Evolutionary conservation across 2,329 filamentous ascomycete species (phyloP).

Genomic region (Xylaria digitata): DNA sequence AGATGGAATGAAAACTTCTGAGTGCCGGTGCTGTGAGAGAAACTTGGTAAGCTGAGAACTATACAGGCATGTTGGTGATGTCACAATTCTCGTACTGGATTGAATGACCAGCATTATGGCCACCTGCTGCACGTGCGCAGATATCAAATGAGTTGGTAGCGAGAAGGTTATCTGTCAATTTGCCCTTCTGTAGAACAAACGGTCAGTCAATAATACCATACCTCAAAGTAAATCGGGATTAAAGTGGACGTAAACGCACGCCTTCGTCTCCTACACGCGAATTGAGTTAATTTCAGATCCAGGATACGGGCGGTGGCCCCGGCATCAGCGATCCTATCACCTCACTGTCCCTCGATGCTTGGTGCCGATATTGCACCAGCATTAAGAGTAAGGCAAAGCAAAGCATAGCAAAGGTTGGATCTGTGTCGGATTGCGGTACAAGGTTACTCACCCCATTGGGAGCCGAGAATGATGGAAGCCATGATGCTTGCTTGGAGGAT

Average conservation of each 20-base stretch:
- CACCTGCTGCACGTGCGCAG: conserved; percentile 36
- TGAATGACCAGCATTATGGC: conserved; percentile 38
- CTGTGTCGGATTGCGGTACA: not conserved
- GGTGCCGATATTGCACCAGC: not conserved
- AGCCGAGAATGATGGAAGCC: conserved; percentile 34
- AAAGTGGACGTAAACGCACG: conserved; percentile 25
- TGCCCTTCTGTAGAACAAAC: conserved; percentile 34
- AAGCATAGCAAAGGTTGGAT: not conserved
- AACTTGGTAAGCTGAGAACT: conserved; percentile 22
- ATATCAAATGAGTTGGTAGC: conserved; percentile 32
- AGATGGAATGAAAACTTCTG: conserved; percentile 58
- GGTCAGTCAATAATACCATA: conserved; percentile 31
- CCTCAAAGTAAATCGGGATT: conserved; percentile 6
- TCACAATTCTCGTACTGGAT: conserved; percentile 33
- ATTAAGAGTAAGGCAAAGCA: not conserved
- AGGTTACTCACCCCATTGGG: conserved; percentile 37
- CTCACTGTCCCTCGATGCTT: conserved; percentile 12
- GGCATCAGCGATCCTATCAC: conserved; percentile 1
- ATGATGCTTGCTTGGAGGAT: conserved; percentile 11
- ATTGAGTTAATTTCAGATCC: conserved; percentile 25
- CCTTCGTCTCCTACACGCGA: conserved; percentile 36
- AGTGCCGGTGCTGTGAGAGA: conserved; percentile 10
- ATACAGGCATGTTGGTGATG: not conserved
- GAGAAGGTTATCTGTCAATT: conserved; percentile 36
- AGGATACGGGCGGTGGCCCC: not conserved